Evolutionary conservation across 1,139 yeast species (phyloP), one percentile per base, ranked within the genome.

Genomic region (Geotrichum histeridarum): DNA sequence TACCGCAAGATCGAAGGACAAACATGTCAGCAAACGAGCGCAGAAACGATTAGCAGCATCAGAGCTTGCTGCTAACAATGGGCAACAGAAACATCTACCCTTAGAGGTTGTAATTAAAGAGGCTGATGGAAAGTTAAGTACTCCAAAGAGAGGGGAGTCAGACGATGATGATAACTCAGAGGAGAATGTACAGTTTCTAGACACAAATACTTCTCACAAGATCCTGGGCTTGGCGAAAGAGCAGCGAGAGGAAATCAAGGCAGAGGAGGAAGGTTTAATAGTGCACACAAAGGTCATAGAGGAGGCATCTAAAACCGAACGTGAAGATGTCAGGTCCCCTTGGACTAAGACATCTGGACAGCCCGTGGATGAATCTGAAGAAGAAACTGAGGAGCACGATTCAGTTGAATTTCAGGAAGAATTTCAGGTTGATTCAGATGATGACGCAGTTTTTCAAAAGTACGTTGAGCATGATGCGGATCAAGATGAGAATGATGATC

Each of bases 241-340:
- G 64, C 99, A 93, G 72, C 97, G 90, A 69, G 91, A 87, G 48
- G 99, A 93, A 67, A 70, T 91, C 33, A 86, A 79, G 56, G 75
- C 70, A 7, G 95, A 87, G 67, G 88, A 37, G 9, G 17, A 22
- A 5, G 27, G 5, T 5, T 22, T 22, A 5, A 22, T 22, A 22
- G 27, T 22, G 27, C 27, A 5, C 5, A 5, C 4, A 22, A 22
- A 22, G 27, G 3, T 5, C 5, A 3, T 3, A 22, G 27, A 22
- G 5, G 27, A 22, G 5, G 27, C 5, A 3, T 3, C 27, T 3
- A 22, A n/a, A 6, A 37, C 17, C 15, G 6, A 37, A 37, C 5
- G 17, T 17, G 15, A 11, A 11, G 39, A 8, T n/a, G 12, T 2
- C 15, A 17, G 6, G 5, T 8, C 39, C 6, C n/a, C 15, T 6